Evolutionary conservation across 306 rosid genomes (phyloP).

Genomic region (Corylus americana): DNA sequence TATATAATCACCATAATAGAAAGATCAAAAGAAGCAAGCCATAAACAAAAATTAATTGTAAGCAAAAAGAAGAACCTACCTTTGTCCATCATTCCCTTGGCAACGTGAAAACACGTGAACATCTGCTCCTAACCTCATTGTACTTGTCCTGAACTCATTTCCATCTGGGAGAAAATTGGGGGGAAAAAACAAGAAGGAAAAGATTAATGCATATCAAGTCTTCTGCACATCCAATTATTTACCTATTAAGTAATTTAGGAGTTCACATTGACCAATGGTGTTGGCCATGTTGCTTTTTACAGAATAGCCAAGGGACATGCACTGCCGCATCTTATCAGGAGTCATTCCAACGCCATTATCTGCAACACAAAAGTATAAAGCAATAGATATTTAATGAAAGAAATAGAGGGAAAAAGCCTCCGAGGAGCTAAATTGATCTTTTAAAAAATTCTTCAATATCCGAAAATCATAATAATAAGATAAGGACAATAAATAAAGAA

Average conservation of each 20-base stretch:
- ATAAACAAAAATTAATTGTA: not conserved
- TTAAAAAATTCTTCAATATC: too few species aligned
- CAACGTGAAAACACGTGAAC: constrained; percentile 89
- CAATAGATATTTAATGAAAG: too few species aligned
- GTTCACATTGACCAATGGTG: constrained; percentile 90
- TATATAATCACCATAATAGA: too few species aligned
- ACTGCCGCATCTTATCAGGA: constrained; percentile 96
- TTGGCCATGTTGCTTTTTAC: constrained; percentile 83
- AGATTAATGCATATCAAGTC: not conserved
- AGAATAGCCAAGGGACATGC: constrained; percentile 97
- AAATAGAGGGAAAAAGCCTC: too few species aligned
- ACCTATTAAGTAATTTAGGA: not conserved
- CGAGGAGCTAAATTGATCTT: too few species aligned
- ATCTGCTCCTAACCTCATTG: constrained; percentile 99
- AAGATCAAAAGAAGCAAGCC: too few species aligned
- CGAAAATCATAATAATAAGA: too few species aligned
- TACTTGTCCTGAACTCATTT: constrained; percentile 97
- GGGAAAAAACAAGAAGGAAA: constrained; percentile 19
- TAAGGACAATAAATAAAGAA: not conserved
- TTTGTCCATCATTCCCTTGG: constrained; percentile 58
- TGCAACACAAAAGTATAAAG: constrained; percentile 35
- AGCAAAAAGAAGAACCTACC: constrained; percentile 36
- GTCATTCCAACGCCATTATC: constrained; percentile 99
- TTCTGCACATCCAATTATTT: not conserved
- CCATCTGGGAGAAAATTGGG: constrained; percentile 59